A percentile compares a stretch with the other conserved stretches of the same genome.
Conservation (phyloP, 306 rosid species). For the Inga oerstediana region DNA sequence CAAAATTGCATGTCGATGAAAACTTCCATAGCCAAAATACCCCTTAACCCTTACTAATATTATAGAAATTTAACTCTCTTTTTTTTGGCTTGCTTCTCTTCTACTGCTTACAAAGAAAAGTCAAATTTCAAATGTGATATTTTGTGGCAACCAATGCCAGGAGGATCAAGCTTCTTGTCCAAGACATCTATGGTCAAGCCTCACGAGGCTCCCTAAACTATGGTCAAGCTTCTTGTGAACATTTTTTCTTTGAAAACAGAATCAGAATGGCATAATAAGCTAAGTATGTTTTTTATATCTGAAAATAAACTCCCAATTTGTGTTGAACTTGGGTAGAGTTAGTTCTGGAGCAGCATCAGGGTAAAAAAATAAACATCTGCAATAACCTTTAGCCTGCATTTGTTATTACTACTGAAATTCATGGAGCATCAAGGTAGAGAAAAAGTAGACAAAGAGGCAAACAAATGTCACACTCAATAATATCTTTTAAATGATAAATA, state of each 20-base stretch:
- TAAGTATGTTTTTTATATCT: neutral
- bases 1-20: too few relatives aligned
- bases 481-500: constrained; percentile 16
- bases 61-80: too few relatives aligned
- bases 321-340: neutral
- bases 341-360: neutral
- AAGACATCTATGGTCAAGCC: neutral
- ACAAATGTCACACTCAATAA: constrained; percentile 21
- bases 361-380: neutral
- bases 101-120: neutral
- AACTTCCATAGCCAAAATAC: too few relatives aligned
- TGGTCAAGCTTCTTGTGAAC: neutral
- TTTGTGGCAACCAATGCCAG: neutral
- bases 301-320: neutral
- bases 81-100: neutral
- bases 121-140: neutral
- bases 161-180: neutral
- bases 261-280: neutral
- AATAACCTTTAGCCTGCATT: neutral
- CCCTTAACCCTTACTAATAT: too few relatives aligned
- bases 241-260: neutral
- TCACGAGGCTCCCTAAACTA: neutral
- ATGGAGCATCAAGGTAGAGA: neutral
- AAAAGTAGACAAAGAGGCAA: neutral
- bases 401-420: neutral